These are phyloP conservation scores for Peronospora belbahrii DNA, from an alignment of 352 stramenopile genomes.

Conservation along the genomic window DNA sequence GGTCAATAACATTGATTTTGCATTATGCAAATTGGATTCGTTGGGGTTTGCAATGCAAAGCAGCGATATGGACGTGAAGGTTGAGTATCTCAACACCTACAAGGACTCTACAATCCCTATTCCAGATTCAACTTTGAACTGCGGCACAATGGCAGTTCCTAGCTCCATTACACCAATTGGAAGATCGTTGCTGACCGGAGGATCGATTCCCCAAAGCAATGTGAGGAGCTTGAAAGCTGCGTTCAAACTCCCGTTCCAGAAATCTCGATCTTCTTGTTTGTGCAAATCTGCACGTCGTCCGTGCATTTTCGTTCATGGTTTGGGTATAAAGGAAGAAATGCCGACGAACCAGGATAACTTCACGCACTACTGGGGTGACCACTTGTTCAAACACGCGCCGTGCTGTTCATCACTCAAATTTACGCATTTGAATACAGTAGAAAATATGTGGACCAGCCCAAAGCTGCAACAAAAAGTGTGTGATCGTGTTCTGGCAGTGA, in stretches of 20 bases:
- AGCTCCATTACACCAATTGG: constrained; percentile 11
- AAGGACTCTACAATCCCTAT: constrained; percentile 11
- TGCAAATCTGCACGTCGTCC: constrained; percentile 7
- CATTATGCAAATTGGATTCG: constrained; percentile 24
- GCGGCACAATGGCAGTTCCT: constrained; percentile 4
- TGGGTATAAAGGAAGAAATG: not conserved
- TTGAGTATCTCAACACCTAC: constrained; percentile 13
- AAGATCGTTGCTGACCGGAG: constrained; percentile 18
- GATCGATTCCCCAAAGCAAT: not conserved
- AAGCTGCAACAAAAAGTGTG: constrained; percentile 26
- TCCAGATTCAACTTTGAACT: not conserved
- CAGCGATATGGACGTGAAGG: constrained; percentile 27
- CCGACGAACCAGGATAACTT: constrained; percentile 3
- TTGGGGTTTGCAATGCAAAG: constrained; percentile 21
- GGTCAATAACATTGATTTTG: constrained; percentile 30
- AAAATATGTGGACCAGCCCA: constrained; percentile 22
- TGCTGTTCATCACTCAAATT: constrained; percentile 22
- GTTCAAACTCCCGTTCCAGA: constrained; percentile 2
- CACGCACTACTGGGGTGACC: constrained; percentile 5
- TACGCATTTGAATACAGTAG: constrained; percentile 22
- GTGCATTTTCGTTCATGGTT: constrained; percentile 16
- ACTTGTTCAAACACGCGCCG: constrained; percentile 9
- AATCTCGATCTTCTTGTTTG: not conserved
- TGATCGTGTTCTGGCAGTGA: constrained; percentile 14
- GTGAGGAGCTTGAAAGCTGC: constrained; percentile 4